Base-by-base conservation (phyloP, 805 yeast species). In the Candida maesae region DNA sequence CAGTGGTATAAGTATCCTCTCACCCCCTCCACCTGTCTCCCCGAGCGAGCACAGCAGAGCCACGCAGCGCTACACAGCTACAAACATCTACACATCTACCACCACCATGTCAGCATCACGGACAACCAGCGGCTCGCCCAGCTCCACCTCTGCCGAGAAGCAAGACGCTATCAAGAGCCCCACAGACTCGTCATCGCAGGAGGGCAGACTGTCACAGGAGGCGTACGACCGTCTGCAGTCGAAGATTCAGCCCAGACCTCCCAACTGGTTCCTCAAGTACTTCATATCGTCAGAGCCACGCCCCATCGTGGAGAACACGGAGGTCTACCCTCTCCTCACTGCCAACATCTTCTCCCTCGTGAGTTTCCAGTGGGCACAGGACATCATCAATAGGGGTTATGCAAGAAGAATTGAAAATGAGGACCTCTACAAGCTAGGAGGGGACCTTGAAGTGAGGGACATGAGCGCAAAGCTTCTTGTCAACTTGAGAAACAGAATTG, bases 331-430 rank as follows among this genome's bases (percentile, higher is more conserved):
- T 1, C 36, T 34, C 14, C 29, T 38, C 10, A 45, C 45, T 1
- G 59, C 59, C 3, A 56, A 46, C 23, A 12, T 39, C 9, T 36
- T 50, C 17, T 48, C 55, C 4, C 13, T 24, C 5, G 11, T 56
- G 12, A 45, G 52, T 1, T 56, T 58, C 39, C 28, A 28, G 1
- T 58, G 60, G 60, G 50, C 49, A 6, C 11, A 33, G 10, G 52
- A 52, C n/a, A 33, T 56, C 21, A 52, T 56, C 27, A 53, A 51
- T 39, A 46, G 44, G 13, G 90, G 89, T 0, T 83, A 82, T 58
- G 68, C 74, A 45, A 66, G 90, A 50, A 78, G 85, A 11, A 54
- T 83, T 20, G 73, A 70, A 36, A 73, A 76, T 1, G 71, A 72
- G 28, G 90, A 83, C 57, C 54, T 82, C 45, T 82, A 61, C 47